These are phyloP conservation scores for Hanseniaspora lindneri DNA, from an alignment of 805 yeast genomes.

Conservation along the genomic window DNA sequence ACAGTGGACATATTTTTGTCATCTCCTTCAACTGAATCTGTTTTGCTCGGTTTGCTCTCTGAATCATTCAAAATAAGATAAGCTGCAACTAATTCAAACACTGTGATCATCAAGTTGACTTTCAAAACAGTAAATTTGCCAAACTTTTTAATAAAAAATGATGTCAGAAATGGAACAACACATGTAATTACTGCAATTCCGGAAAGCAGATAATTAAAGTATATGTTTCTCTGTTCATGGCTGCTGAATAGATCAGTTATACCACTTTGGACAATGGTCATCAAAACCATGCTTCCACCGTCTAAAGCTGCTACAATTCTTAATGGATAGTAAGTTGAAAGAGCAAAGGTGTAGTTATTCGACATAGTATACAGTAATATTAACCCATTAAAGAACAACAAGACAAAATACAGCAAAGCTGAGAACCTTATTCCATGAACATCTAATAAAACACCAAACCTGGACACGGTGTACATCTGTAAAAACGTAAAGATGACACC, in stretches of 20 bases:
- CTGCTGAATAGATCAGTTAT: background rate
- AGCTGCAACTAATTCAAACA: background rate
- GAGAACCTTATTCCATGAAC: slow-evolving; percentile 2
- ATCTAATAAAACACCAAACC: slow-evolving; percentile 3
- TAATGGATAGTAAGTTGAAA: background rate
- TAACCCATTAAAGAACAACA: background rate
- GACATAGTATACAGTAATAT: slow-evolving; percentile 9
- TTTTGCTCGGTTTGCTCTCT: background rate
- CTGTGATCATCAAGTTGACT: background rate
- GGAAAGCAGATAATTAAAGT: slow-evolving; percentile 4
- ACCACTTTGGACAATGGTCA: slow-evolving; percentile 6
- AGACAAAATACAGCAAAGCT: background rate
- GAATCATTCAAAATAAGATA: background rate
- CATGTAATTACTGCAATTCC: background rate
- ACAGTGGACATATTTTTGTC: too few species aligned
- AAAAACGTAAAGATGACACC: background rate
- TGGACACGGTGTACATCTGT: slow-evolving; percentile 3
- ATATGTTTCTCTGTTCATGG: slow-evolving; percentile 6
- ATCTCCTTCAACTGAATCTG: background rate
- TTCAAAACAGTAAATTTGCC: slow-evolving; percentile 2
- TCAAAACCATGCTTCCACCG: slow-evolving; percentile 6
- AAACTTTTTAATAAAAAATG: slow-evolving; percentile 7
- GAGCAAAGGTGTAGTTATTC: background rate
- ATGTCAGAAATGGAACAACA: slow-evolving; percentile 3
- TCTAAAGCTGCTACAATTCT: background rate